These are phyloP conservation scores for Cryphonectria japonica DNA, from an alignment of 2,329 filamentous ascomycete species.

Conservation along the genomic window DNA sequence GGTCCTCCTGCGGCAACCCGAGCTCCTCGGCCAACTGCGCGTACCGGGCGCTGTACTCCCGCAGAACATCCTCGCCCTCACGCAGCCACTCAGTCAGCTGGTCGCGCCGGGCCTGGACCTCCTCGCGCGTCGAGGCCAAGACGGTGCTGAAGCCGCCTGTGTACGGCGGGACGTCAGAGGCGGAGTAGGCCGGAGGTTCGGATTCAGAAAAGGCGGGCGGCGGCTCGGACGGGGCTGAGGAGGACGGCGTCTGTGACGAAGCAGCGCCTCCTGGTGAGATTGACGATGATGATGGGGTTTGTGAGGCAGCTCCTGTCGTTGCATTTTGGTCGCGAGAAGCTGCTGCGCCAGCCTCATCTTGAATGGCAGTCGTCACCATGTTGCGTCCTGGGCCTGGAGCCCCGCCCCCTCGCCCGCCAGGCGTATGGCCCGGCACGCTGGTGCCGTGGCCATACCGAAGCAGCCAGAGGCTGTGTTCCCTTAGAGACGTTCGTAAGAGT, in stretches of 20 bases:
- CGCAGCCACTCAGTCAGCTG: constrained; percentile 37
- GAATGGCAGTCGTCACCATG: constrained; percentile 14
- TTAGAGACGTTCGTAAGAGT: constrained; percentile 36
- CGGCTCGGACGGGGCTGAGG: constrained; percentile 11
- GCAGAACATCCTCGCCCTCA: constrained; percentile 38
- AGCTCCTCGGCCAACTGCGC: constrained; percentile 36
- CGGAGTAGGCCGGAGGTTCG: constrained; percentile 36
- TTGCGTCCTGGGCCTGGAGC: not conserved
- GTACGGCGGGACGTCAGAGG: constrained; percentile 37
- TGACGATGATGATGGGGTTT: not conserved
- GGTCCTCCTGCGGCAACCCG: constrained; percentile 35
- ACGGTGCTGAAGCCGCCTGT: constrained; percentile 34
- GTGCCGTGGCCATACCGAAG: constrained; percentile 35
- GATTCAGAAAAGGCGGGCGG: constrained; percentile 26
- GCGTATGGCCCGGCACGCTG: constrained; percentile 14
- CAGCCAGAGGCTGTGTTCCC: constrained; percentile 39
- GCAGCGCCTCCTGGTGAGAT: not conserved
- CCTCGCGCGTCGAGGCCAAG: constrained; percentile 34
- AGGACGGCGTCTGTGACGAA: not conserved
- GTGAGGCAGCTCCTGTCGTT: not conserved
- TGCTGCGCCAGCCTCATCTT: constrained; percentile 10
- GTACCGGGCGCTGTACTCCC: constrained; percentile 39
- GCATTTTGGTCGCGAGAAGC: constrained; percentile 3
- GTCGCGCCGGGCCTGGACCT: constrained; percentile 35
- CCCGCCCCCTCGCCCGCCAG: not conserved